Base-by-base conservation (phyloP, 2,329 filamentous ascomycete genomes). In the Colletotrichum lini region DNA sequence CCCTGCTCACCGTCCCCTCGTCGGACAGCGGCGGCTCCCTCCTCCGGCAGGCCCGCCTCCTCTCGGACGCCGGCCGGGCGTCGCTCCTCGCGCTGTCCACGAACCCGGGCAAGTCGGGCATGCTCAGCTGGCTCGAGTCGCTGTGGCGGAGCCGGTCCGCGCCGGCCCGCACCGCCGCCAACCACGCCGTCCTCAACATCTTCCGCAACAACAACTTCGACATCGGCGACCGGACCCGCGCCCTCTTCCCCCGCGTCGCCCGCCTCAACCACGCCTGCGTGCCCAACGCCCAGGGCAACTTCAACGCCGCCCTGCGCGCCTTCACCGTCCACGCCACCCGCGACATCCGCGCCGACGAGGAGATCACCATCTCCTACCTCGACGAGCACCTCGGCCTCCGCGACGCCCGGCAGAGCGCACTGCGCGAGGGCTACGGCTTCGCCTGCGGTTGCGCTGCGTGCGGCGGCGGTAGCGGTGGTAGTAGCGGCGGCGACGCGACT, bases 151-250 rank as follows among this genome's bases (percentile, higher is more conserved):
- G 67, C 66, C 60, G 52, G 49, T 30, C 60, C n/a, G 42, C 59
- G 9, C 65, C 61, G 5, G 53, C 47, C 12, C n/a, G 40, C 13
- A 69, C 56, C 5, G 54, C 44, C n/a, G 47, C 59, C 21, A 72
- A 65, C n/a, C 70, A 72, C 70, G 56, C 40, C 15, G 66, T 72
- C 18, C 66, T 72, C 56, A 70, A 70, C 50, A 70, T 72, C 57
- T 72, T 72, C 60, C 56, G 67, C 45, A 72, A 72, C 54, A 72
- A 72, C 26, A 72, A 72, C 56, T 72, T 72, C 66, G 45, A 61
- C 59, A 60, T 72, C n/a, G 66, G 65, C 47, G 12, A 61, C 35
- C 26, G 38, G 40, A 52, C 40, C 2, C 70, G 52, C 6, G 65
- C 70, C 7, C 60, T 72, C 13, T 72, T 72, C 18, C 66, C 70